These are phyloP conservation scores for Sordariomycetes sp. DNA, from an alignment of 2,329 filamentous ascomycete species.

Conservation along the genomic window DNA sequence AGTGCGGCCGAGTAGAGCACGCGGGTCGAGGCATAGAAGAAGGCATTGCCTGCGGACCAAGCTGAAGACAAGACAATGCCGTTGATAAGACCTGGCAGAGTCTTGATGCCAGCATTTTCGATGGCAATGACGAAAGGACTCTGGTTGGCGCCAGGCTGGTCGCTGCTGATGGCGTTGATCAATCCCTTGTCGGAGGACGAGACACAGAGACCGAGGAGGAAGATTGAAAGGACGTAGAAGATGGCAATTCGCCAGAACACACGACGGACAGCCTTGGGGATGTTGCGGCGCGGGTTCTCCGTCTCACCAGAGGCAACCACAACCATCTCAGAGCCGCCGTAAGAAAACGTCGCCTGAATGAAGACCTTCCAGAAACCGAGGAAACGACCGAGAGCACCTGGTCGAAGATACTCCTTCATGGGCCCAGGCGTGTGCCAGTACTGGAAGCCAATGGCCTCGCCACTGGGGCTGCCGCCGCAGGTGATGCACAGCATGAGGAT, in stretches of 20 bases:
- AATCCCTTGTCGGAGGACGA: conserved; percentile 25
- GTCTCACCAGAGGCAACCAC: conserved; percentile 27
- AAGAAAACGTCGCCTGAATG: conserved; percentile 37
- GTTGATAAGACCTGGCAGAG: conserved; percentile 42
- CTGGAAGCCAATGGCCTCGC: conserved; percentile 33
- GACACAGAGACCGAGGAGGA: conserved; percentile 26
- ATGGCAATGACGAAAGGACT: conserved; percentile 53
- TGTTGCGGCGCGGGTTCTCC: conserved; percentile 21
- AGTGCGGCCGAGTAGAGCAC: conserved; percentile 38
- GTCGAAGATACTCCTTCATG: conserved; percentile 29
- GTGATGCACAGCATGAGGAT: conserved; percentile 39
- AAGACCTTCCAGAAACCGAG: conserved; percentile 34
- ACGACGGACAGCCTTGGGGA: conserved; percentile 21
- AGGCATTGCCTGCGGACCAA: conserved; percentile 49
- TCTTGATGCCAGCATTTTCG: conserved; percentile 31
- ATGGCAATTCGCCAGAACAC: conserved; percentile 24
- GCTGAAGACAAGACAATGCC: conserved; percentile 49
- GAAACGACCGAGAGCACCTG: conserved; percentile 27
- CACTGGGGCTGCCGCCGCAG: conserved; percentile 32
- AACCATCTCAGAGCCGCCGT: conserved; percentile 30
- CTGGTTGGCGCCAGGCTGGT: conserved; percentile 27
- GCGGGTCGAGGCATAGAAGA: conserved; percentile 41
- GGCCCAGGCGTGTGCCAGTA: conserved; percentile 34
- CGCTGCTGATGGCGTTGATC: conserved; percentile 37
- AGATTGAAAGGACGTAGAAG: conserved; percentile 25